Base-by-base conservation (phyloP, 176 grass and related monocot species). In the Raddia guianensis region DNA sequence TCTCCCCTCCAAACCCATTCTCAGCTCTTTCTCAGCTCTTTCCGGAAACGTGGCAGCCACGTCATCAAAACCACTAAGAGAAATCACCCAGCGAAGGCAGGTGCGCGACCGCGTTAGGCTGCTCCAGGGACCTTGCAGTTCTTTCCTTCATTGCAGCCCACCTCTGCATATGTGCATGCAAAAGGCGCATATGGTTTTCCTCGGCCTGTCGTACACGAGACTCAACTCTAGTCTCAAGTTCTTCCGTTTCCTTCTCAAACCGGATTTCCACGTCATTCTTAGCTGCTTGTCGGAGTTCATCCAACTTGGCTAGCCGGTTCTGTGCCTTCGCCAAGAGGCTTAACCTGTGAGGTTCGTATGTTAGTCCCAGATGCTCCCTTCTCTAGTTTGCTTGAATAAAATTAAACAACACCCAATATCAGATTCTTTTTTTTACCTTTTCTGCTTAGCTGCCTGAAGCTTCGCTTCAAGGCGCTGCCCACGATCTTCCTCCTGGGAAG, bases 401-500 rank as follows among this genome's bases (percentile, higher is more conserved):
- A 34, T n/a, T 45, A 48, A 78, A 51, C 47, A 40, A 45, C 7
- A 80, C 14, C 40, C 12, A 66, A 49, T 67, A 79, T 55, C 15
- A 57, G 15, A 12, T 3, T 32, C n/a, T 74, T 14, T 45, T 33
- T 47, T 33, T 16, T 77, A 90, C 90, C 96, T 99, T 81, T 99
- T 99, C 74, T 95, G 90, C 69, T 99, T 92, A 56, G 96, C 96
- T 60, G 96, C 96, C 79, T 86, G 63, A 93, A 99, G 96, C 63
- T 80, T 99, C 0, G 92, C 96, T 77, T 99, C 90, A 68, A 99
- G 90, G 42, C 90, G 77, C 81, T 93, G 92, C 14, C 86, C 86
- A 8, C 91, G 91, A 90, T 99, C 93, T 33, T 99, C 96, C 75
- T 95, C 96, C 74, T 99, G 96, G 77, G 96, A 95, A 2, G 96